Base-by-base conservation (phyloP, 257 asterid species). In the Fraxinus americana region DNA sequence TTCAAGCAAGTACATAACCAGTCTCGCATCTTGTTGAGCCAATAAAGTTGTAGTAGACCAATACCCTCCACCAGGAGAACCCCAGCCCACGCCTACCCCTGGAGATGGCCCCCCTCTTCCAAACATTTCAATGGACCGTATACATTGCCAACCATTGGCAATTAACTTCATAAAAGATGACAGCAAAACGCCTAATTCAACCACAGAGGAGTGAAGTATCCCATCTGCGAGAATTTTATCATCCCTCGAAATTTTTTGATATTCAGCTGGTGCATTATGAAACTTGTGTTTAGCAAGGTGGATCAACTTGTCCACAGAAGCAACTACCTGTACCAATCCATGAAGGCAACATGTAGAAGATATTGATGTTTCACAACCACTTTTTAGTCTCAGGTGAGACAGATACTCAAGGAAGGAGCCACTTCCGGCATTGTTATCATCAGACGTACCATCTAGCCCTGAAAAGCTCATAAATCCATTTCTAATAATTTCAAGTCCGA, bases 71-170 rank as follows among this genome's bases (percentile, higher is more conserved):
- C 91, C 91, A 36, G 94, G 82, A 79, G 94, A 90, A 80, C 99
- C 99, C 99, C 99, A 96, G 63, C 99, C 99, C 76, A 91, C 92
- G 68, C 97, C 97, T 72, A 92, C 90, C 67, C 98, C 99, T n/a
- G 99, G 99, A 72, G 99, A 91, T 69, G 97, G 98, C 67, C 98
- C 99, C 79, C 99, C 99, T 90, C 99, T 84, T 69, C 92, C 86
- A 66, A 92, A 96, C 25, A 72, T 78, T 88, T 92, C 98, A 35
- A 89, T 75, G 13, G 84, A 80, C 77, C 77, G 89, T 77, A 86
- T 76, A 27, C 39, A 76, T 67, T 75, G 89, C 87, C 88, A 87
- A 74, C 85, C 89, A 11, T 68, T 79, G 76, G 61, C 74, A 67
- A 87, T 77, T 83, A 79, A 83, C 71, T 77, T 85, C 81, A 77